A percentile compares a stretch with the other conserved stretches of the same genome.
Evolutionary conservation across 805 yeast genomes (phyloP).

Genomic region (Wickerhamomyces pijperi): DNA sequence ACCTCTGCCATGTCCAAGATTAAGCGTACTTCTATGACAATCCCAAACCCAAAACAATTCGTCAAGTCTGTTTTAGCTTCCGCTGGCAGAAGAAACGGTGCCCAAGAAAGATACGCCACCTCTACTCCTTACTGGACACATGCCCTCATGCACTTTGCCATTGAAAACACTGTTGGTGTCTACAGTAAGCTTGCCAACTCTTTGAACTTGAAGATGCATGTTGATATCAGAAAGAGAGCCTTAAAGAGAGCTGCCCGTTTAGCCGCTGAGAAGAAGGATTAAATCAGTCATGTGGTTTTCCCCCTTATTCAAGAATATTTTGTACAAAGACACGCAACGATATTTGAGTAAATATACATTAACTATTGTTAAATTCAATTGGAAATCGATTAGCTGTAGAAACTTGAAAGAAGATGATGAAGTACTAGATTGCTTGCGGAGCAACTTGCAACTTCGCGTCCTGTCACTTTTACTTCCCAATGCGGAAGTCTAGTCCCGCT

Average conservation of each 20-base stretch:
- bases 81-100: conserved; percentile 82
- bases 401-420: too few relatives aligned
- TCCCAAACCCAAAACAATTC: conserved; percentile 76
- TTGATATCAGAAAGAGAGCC: conserved; percentile 71
- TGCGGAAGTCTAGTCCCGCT: too few relatives aligned
- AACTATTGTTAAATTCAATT: too few relatives aligned
- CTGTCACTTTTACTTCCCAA: too few relatives aligned
- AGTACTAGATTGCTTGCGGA: too few relatives aligned
- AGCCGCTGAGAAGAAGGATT: conserved; percentile 17
- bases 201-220: conserved; percentile 68
- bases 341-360: too few relatives aligned
- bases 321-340: too few relatives aligned
- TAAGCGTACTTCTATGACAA: conserved; percentile 57
- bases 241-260: conserved; percentile 54
- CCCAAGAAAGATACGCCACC: conserved; percentile 83
- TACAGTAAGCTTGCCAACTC: conserved; percentile 59
- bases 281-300: too few relatives aligned
- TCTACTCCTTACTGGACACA: conserved; percentile 90
- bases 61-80: conserved; percentile 60
- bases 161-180: conserved; percentile 74
- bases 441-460: too few relatives aligned
- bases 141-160: conserved; percentile 79
- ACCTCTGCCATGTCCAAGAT: conserved; percentile 95
- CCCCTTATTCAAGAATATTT: too few relatives aligned
- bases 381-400: too few relatives aligned